Conservation (phyloP, 345 rosid genomes). For the Acer yangbiense region DNA sequence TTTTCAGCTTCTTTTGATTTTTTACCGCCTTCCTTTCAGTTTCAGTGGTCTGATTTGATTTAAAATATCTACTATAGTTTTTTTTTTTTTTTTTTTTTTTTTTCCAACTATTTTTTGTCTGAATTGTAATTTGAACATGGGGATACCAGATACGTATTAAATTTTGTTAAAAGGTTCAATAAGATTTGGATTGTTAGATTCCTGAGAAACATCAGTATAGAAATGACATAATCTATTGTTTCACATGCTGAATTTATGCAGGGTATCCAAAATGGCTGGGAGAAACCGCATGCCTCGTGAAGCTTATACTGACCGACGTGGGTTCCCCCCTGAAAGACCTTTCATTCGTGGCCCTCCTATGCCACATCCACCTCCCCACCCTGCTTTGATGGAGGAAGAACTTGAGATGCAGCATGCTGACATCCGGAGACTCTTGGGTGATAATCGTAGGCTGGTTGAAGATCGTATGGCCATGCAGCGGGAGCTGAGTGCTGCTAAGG, state of each 20-base stretch:
- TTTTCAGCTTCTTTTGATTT: not conserved
- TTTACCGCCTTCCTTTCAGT: not conserved
- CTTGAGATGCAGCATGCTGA: slow-evolving; percentile 82
- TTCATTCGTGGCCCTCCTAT: slow-evolving; percentile 66
- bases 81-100: too few species aligned
- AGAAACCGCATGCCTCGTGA: slow-evolving; percentile 78
- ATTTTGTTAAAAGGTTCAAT: not conserved
- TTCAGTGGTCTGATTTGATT: not conserved
- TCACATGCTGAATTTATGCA: not conserved
- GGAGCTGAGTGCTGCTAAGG: slow-evolving; percentile 81
- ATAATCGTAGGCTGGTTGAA: slow-evolving; percentile 72
- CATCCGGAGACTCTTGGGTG: slow-evolving; percentile 71
- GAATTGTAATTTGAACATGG: not conserved
- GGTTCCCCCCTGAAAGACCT: slow-evolving; percentile 64
- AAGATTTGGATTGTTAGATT: not conserved
- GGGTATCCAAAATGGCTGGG: slow-evolving; percentile 65
- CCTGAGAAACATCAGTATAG: not conserved
- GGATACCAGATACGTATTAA: too few species aligned
- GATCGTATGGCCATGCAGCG: slow-evolving; percentile 72
- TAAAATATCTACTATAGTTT: not conserved
- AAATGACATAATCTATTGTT: not conserved
- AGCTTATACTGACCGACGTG: slow-evolving; percentile 60
- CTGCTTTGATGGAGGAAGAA: slow-evolving; percentile 82
- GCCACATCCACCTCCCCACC: slow-evolving; percentile 68
- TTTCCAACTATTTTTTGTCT: not conserved